Base-by-base conservation (phyloP, 2,329 filamentous ascomycete genomes). In the Aspergillus ochraceus region DNA sequence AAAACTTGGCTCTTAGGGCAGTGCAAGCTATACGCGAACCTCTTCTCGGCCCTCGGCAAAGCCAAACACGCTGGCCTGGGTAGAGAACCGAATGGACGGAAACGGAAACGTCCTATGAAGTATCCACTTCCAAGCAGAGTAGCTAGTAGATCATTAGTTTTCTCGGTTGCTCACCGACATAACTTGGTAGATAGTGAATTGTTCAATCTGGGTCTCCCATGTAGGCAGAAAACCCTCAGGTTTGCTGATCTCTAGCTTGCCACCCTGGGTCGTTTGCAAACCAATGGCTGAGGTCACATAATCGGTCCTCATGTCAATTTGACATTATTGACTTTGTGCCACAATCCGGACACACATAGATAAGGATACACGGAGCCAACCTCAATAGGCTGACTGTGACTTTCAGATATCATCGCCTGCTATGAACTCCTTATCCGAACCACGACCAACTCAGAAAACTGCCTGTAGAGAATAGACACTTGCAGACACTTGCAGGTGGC, bases 21-120 rank as follows among this genome's bases (percentile, higher is more conserved):
- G 51, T 47, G 51, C 49, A 55, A 19, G 22, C 22, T 45, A 46
- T 39, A 51, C 59, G 52, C 55, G 59, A 61, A 61, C 50, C 47
- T 59, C 55, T 17, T 42, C 24, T 50, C 45, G 51, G 57, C 30
- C 19, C 54, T 9, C 30, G 36, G n/a, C 20, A n/a, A 11, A 32
- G 14, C 36, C 36, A 54, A 50, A 30, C 51, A 52, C 49, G 53
- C 49, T 63, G 59, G 14, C 54, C 45, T 56, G 61, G 36, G 36
- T 14, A 42, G 46, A 14, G 5, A 46, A 17, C 24, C 29, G 55
- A 32, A 42, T 45, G 26, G 14, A 52, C 6, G 22, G 24, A 57
- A 30, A 29, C 20, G n/a, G 20, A 45, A 47, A 11, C 19, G 2
- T 14, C 20, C 30, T 19, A 22, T 30, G 49, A 24, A n/a, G 51